Percentiles rank a stretch among this genome's conserved stretches.
Evolutionary conservation across 2,329 filamentous ascomycete species (phyloP).

Genomic region (Pseudonectria buxi): DNA sequence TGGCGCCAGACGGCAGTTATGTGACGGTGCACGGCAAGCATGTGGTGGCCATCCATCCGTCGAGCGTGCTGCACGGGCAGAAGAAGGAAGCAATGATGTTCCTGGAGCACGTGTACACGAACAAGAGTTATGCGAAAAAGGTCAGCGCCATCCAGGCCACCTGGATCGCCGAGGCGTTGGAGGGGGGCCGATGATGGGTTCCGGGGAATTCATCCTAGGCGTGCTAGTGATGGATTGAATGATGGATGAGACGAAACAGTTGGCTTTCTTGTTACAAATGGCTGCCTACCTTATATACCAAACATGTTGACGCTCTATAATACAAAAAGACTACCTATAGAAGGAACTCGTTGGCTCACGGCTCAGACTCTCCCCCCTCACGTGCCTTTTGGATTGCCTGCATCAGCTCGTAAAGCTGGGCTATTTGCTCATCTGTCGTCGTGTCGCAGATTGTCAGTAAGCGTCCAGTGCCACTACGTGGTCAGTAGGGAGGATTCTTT

Average conservation of each 20-base stretch:
- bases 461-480: background rate
- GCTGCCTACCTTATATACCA: background rate
- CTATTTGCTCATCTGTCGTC: conserved; percentile 75
- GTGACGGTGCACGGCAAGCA: conserved; percentile 54
- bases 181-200: conserved; percentile 21
- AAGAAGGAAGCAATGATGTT: conserved; percentile 65
- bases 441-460: conserved; percentile 3
- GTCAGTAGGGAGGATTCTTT: background rate
- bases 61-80: conserved; percentile 54
- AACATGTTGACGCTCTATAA: background rate
- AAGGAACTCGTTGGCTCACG: conserved; percentile 8
- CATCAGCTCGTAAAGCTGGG: conserved; percentile 93
- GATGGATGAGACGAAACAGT: conserved; percentile 3
- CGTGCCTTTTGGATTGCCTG: conserved; percentile 56
- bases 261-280: conserved; percentile 7
- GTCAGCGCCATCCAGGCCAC: conserved; percentile 54
- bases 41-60: conserved; percentile 54
- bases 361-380: conserved; percentile 20
- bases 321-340: background rate
- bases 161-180: conserved; percentile 50
- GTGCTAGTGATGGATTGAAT: background rate
- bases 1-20: conserved; percentile 55
- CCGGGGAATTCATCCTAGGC: conserved; percentile 4
- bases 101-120: conserved; percentile 59
- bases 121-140: conserved; percentile 61